Conservation (phyloP, 1,284 basidiomycete genomes). For the Pseudozyma thailandica region DNA sequence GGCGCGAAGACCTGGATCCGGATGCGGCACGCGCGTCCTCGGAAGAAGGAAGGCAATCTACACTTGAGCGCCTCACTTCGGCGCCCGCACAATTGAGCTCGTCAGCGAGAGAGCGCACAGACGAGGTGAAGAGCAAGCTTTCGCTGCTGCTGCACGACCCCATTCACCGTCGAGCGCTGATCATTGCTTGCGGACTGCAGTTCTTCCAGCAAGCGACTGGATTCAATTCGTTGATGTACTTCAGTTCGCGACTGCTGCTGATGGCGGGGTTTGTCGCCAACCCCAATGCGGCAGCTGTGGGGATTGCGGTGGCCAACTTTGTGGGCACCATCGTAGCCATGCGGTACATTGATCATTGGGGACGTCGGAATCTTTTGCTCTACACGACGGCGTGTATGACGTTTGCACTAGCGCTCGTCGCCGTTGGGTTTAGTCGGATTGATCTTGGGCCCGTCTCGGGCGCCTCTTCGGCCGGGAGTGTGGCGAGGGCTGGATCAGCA, state of each 20-base stretch:
- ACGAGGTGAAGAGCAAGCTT: conserved; percentile 37
- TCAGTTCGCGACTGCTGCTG: conserved; percentile 42
- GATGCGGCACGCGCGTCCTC: conserved; percentile 7
- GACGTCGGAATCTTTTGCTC: conserved; percentile 53
- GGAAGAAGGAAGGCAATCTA: conserved; percentile 11
- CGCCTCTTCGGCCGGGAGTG: conserved; percentile 1
- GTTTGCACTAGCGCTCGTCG: conserved; percentile 45
- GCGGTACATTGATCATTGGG: conserved; percentile 52
- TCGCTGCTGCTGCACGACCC: conserved; percentile 32
- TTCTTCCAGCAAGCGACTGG: conserved; percentile 50
- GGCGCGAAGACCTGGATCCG: conserved; percentile 12
- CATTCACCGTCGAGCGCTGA: conserved; percentile 39
- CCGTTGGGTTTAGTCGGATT: conserved; percentile 42
- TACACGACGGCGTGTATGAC: conserved; percentile 51
- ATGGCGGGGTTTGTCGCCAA: conserved; percentile 59
- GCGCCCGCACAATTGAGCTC: conserved; percentile 23
- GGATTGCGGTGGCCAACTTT: conserved; percentile 58
- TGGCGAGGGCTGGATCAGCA: conserved; percentile 4
- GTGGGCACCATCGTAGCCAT: conserved; percentile 53
- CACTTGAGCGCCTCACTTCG: conserved; percentile 10
- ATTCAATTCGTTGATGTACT: conserved; percentile 54
- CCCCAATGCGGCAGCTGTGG: conserved; percentile 55
- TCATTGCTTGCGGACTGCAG: conserved; percentile 53
- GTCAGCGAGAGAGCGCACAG: conserved; percentile 11
- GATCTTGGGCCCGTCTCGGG: conserved; percentile 23